phyloP scores from a whole-genome alignment of 225 moss, liverwort and hornwort genomes.

The Ulota crispa region DNA sequence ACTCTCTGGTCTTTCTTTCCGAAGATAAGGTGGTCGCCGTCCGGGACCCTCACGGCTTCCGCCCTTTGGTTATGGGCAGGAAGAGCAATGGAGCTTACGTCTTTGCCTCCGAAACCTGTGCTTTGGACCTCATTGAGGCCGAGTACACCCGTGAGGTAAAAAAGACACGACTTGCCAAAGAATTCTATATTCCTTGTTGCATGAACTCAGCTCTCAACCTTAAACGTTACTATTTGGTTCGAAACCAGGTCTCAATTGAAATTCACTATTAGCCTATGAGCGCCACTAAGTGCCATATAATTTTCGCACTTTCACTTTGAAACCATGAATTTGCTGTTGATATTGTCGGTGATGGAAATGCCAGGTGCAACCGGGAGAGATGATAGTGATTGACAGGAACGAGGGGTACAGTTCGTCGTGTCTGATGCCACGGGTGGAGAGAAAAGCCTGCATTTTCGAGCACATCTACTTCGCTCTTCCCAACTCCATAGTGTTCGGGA shows the following conservation, averaged over 20 bases:
- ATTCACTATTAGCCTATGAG: not conserved
- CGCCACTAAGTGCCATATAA: not conserved
- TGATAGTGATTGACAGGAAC: conserved; percentile 79
- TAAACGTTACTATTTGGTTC: not conserved
- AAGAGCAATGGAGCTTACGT: conserved; percentile 82
- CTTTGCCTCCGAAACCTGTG: conserved; percentile 93
- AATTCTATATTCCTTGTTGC: not conserved
- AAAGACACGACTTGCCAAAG: not conserved
- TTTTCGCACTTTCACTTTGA: not conserved
- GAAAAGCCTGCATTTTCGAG: conserved; percentile 94
- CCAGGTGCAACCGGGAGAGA: conserved; percentile 88
- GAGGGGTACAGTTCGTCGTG: conserved; percentile 79
- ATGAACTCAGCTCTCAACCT: not conserved
- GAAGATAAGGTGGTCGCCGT: conserved; percentile 93
- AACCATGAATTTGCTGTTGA: not conserved
- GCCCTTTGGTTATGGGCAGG: conserved; percentile 90
- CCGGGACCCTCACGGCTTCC: conserved; percentile 88
- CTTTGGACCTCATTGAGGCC: conserved; percentile 85
- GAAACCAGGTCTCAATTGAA: not conserved
- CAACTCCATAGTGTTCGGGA: conserved; percentile 82
- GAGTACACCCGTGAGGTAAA: conserved; percentile 78
- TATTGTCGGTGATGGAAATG: not conserved
- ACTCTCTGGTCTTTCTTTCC: conserved; percentile 84
- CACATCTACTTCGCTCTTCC: conserved; percentile 94
- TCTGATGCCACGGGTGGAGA: conserved; percentile 68